These are phyloP conservation scores for Aquanectria penicillioides DNA, from an alignment of 2,329 filamentous ascomycete species.

Conservation along the genomic window DNA sequence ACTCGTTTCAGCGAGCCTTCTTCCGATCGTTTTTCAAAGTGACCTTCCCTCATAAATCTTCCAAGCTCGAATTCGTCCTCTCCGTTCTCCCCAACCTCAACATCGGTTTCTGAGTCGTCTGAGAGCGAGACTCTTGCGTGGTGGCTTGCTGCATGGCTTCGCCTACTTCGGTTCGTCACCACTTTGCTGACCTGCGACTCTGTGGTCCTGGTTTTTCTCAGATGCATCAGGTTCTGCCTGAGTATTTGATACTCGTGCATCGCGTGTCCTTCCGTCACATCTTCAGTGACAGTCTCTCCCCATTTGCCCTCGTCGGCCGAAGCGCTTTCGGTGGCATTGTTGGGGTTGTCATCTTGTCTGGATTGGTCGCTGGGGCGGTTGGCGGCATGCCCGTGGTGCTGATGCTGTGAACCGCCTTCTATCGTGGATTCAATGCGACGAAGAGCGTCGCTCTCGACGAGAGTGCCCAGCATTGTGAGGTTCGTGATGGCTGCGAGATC, in stretches of 20 bases:
- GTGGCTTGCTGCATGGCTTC: slow-evolving; percentile 33
- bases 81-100: slow-evolving; percentile 21
- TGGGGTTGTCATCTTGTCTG: slow-evolving; percentile 12
- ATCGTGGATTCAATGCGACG: slow-evolving; percentile 45
- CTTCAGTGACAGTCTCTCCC: slow-evolving; percentile 50
- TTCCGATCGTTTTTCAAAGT: slow-evolving; percentile 76
- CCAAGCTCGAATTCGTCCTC: slow-evolving; percentile 74
- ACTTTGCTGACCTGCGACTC: slow-evolving; percentile 45
- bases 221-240: slow-evolving; percentile 46
- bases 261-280: slow-evolving; percentile 46
- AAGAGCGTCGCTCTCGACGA: slow-evolving; percentile 44
- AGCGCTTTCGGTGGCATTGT: slow-evolving; percentile 34
- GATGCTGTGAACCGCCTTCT: slow-evolving; percentile 13
- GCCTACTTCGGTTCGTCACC: slow-evolving; percentile 13
- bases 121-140: slow-evolving; percentile 39
- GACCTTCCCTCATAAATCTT: slow-evolving; percentile 77
- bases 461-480: slow-evolving; percentile 46
- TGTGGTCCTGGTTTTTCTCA: slow-evolving; percentile 47
- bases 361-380: background rate
- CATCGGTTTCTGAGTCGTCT: slow-evolving; percentile 49
- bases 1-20: slow-evolving; percentile 77
- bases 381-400: slow-evolving; percentile 39
- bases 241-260: slow-evolving; percentile 49
- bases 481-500: background rate
- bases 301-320: slow-evolving; percentile 38